These are phyloP conservation scores for Aureobasidium sp. DNA, from an alignment of 2,329 filamentous ascomycete species.

Conservation along the genomic window DNA sequence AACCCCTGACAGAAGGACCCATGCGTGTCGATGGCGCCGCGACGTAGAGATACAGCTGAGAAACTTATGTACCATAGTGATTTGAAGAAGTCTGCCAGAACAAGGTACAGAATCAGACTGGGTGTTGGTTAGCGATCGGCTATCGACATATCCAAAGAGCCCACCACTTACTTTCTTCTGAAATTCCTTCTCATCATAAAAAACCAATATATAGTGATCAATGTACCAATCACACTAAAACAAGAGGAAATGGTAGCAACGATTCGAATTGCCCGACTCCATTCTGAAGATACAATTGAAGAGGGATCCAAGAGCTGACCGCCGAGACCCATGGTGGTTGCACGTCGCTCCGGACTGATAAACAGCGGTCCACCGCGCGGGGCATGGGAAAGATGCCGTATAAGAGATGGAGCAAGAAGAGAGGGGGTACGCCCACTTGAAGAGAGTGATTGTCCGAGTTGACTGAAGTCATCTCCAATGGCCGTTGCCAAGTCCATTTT, in stretches of 20 bases:
- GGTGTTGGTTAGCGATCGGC: not conserved
- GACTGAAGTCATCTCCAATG: slow-evolving; percentile 11
- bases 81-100: slow-evolving; percentile 64
- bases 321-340: slow-evolving; percentile 14
- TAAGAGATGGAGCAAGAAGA: not conserved
- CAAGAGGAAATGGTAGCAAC: slow-evolving; percentile 29
- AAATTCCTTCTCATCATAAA: slow-evolving; percentile 64
- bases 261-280: slow-evolving; percentile 26
- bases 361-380: not conserved
- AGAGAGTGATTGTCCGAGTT: slow-evolving; percentile 1
- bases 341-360: not conserved
- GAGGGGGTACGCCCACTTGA: not conserved
- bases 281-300: slow-evolving; percentile 16
- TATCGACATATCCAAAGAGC: not conserved
- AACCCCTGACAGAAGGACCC: slow-evolving; percentile 57
- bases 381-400: not conserved
- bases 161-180: slow-evolving; percentile 54
- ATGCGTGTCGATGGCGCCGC: slow-evolving; percentile 41
- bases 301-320: slow-evolving; percentile 11
- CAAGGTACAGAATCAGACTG: slow-evolving; percentile 65
- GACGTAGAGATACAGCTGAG: slow-evolving; percentile 48
- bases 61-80: slow-evolving; percentile 60
- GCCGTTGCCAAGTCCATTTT: slow-evolving; percentile 12
- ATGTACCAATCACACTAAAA: slow-evolving; percentile 48
- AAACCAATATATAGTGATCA: slow-evolving; percentile 62